Evolutionary conservation across 805 yeast genomes (phyloP), one percentile per base, ranked within the genome.

Genomic region (Kodamaea fukazawae): DNA sequence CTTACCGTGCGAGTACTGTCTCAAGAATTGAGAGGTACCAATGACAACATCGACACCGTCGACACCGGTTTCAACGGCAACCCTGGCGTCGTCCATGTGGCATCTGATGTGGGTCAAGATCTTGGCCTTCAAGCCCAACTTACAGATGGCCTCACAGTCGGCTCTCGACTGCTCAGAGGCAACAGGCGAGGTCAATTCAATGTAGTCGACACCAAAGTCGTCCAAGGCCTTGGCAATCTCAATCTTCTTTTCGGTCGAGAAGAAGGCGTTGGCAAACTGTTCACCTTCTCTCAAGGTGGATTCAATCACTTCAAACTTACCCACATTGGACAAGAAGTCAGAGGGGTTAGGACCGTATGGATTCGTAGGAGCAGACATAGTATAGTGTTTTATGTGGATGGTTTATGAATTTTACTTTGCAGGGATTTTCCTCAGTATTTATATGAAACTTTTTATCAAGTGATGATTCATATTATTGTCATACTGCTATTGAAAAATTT

Each of bases 21-120:
- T 83, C 57, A 93, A 75, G 65, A 89, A 93, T 65, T 86, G 95
- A 23, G 97, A 90, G 15, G 98, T 91, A 49, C 98, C 98, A 65
- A 91, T 91, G 44, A 91, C 97, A 42, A 91, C 96, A 70, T 93
- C 97, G 47, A 91, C 98, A 69, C 98, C 99, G 63, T 93, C 98
- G 39, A 93, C 99, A 63, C 99, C 98, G 29, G 98, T 91, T 59
- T 87, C 93, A 34, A 91, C 99, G 4, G 99, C 99, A 44, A 93
- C 86, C 55, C 83, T 78, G 42, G 98, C 99, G 58, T 93, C 99
- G 66, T 91, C 98, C 97, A 91, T 91, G 70, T 91, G 97, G 70
- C 99, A 91, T 68, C 98, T 81, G 53, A 93, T 93, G 65, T 91
- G 98, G 36, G 99, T 91, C 52, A 91, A 78, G 49, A 93, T 88